phyloP scores from a whole-genome alignment of 139 green algal species.

The Marvania coccoides region DNA sequence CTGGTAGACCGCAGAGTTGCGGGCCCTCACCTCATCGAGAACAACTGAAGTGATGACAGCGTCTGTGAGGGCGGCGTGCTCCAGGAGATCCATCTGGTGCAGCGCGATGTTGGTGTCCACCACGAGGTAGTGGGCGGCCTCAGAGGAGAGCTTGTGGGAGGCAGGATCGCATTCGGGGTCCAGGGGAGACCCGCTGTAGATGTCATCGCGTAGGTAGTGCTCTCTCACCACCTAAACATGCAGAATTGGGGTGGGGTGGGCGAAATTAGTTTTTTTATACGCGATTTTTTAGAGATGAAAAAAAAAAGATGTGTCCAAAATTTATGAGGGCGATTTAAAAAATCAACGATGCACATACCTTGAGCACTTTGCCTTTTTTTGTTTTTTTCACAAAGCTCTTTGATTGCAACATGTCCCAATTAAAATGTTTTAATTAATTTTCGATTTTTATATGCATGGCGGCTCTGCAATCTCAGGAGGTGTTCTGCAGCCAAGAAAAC shows the following conservation, averaged over 20 bases:
- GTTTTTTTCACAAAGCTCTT: constrained; percentile 86
- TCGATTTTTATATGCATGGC: too few species aligned
- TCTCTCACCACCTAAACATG: constrained; percentile 60
- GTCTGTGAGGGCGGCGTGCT: constrained; percentile 77
- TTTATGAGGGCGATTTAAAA: too few species aligned
- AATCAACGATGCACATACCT: constrained; percentile 42
- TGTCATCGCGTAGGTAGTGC: constrained; percentile 97
- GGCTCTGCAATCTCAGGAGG: too few species aligned
- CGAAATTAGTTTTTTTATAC: background rate
- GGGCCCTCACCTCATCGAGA: constrained; percentile 70
- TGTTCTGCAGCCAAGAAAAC: too few species aligned
- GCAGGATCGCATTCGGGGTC: constrained; percentile 56
- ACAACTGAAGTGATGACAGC: constrained; percentile 75
- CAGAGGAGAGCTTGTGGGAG: constrained; percentile 45
- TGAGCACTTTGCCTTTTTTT: constrained; percentile 66
- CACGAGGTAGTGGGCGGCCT: constrained; percentile 73
- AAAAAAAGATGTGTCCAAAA: background rate
- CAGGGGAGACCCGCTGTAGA: constrained; percentile 67
- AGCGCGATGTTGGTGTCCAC: constrained; percentile 94
- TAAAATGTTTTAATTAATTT: too few species aligned
- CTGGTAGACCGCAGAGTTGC: constrained; percentile 66
- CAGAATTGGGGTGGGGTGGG: background rate
- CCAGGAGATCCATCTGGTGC: constrained; percentile 88
- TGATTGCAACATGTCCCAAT: constrained; percentile 62
- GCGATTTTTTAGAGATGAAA: background rate